Conservation (phyloP, 2,329 filamentous ascomycete genomes). For the Claviceps spartinae region DNA sequence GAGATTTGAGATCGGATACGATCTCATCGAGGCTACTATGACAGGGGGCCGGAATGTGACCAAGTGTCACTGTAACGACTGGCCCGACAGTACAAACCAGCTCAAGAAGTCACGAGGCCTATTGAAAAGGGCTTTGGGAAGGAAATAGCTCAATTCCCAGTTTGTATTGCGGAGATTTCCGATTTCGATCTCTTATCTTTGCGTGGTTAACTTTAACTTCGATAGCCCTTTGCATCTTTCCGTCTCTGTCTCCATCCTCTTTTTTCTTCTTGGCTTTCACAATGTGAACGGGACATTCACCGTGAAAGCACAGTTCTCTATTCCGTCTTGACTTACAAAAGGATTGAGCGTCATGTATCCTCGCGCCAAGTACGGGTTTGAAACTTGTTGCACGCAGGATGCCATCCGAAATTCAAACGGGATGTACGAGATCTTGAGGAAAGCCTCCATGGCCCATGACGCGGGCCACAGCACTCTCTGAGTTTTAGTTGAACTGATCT, state of each 20-base stretch:
- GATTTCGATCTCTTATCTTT: too few relatives aligned
- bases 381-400: too few relatives aligned
- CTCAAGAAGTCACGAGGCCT: not conserved
- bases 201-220: too few relatives aligned
- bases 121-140: not conserved
- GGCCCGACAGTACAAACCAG: not conserved
- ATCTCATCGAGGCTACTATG: slow-evolving; percentile 13
- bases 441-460: too few relatives aligned
- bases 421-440: too few relatives aligned
- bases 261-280: not conserved
- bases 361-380: too few relatives aligned
- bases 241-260: not conserved
- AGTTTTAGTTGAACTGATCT: too few relatives aligned
- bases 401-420: too few relatives aligned
- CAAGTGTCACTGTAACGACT: not conserved
- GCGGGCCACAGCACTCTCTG: too few relatives aligned
- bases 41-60: slow-evolving; percentile 4
- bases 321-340: too few relatives aligned
- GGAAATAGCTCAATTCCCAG: not conserved
- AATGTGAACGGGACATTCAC: not conserved
- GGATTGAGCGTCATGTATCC: too few relatives aligned
- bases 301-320: too few relatives aligned
- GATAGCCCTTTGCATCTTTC: not conserved
- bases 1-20: slow-evolving; percentile 11
- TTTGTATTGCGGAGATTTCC: not conserved